Base-by-base conservation (phyloP, 2,329 filamentous ascomycete genomes). In the Curvularia eragrostidis region DNA sequence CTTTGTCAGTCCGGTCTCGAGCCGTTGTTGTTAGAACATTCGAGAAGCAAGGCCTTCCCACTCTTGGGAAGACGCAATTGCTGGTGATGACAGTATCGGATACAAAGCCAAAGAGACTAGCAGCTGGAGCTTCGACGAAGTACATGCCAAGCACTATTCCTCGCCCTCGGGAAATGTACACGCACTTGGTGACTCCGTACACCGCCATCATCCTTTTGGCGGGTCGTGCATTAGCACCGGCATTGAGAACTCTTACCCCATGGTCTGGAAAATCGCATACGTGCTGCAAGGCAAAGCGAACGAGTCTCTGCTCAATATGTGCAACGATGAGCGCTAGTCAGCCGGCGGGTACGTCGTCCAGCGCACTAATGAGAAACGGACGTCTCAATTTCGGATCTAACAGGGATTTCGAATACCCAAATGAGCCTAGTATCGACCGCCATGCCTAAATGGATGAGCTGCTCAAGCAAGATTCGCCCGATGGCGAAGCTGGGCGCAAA, bases 171-270 rank as follows among this genome's bases (percentile, higher is more conserved):
- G 51, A 19, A 50, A 55, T 28, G 53, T 55, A 5, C 53, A 55
- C 32, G 52, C 43, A 15, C 23, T 55, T 23, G 48, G 56, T 18
- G 47, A 46, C n/a, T 30, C 56, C 0, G 46, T 49, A 3, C 78
- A 81, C 59, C 80, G 79, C 1, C 79, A 81, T 64, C 76, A 71
- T 28, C 85, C 85, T 34, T 88, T 88, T 66, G 85, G 84, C 0
- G 86, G 85, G 1, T 86, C 89, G 66, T 87, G 87, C 10, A 89
- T 89, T 85, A 90, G 89, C 66, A 83, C 88, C 2, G 84, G 80
- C 30, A 87, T 90, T 83, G 85, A 88, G 65, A 87, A 90, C 68
- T 74, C 78, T 10, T 84, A 79, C 69, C 84, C 84, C 60, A 74
- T 84, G 1, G 81, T 78, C 21, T 84, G 82, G 82, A 85, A 85